Evolutionary conservation across 192 early-diverging fungal species (phyloP).

Genomic region (Coemansia erecta): DNA sequence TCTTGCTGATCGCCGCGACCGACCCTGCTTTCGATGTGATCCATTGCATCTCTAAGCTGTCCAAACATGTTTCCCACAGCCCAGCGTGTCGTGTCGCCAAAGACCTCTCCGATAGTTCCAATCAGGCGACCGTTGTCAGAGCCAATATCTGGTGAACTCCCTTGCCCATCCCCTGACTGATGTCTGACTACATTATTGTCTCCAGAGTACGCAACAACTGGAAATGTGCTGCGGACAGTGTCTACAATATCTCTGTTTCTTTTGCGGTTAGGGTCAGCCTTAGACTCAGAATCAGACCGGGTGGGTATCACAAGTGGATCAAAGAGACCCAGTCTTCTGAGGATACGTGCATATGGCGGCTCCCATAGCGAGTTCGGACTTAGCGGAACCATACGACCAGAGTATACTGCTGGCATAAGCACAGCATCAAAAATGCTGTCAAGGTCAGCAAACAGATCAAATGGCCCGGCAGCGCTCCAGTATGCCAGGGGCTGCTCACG

Average conservation of each 20-base stretch:
- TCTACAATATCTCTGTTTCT: not conserved
- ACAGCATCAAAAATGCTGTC: slow-evolving; percentile 6
- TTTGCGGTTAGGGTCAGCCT: not conserved
- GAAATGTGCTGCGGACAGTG: slow-evolving; percentile 18
- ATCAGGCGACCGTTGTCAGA: slow-evolving; percentile 11
- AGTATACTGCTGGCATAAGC: not conserved
- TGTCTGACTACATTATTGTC: not conserved
- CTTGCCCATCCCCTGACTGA: not conserved
- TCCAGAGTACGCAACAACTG: slow-evolving; percentile 19
- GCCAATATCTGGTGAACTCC: not conserved
- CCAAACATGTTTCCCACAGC: slow-evolving; percentile 42
- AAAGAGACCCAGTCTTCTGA: slow-evolving; percentile 36
- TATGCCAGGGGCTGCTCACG: not conserved
- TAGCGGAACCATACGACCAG: not conserved
- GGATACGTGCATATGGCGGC: slow-evolving; percentile 41
- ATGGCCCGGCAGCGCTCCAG: not conserved
- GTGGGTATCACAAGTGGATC: slow-evolving; percentile 26
- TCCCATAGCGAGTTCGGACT: not conserved
- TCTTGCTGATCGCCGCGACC: slow-evolving; percentile 10
- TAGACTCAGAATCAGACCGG: not conserved
- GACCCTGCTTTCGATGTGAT: slow-evolving; percentile 32
- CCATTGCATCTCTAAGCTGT: slow-evolving; percentile 36
- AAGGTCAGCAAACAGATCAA: not conserved
- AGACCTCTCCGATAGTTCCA: slow-evolving; percentile 24
- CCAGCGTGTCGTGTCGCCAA: slow-evolving; percentile 46